Conservation (phyloP, 345 rosid genomes). For the Chamaenerion angustifolium region DNA sequence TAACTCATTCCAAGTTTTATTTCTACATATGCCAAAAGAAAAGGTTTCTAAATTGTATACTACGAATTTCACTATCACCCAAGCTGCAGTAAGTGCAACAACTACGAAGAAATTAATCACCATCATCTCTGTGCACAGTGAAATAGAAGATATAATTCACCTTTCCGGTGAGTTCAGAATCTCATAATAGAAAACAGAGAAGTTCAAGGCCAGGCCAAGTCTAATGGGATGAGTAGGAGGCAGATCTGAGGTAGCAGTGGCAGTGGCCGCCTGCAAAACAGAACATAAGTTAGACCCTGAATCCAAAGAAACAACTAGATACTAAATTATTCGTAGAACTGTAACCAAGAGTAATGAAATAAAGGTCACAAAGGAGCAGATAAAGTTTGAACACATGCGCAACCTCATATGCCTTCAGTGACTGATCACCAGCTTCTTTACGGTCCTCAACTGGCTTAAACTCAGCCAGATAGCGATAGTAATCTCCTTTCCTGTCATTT, state of each 20-base stretch:
- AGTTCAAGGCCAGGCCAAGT: conserved; percentile 30
- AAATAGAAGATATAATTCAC: no score
- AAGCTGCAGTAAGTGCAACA: no score
- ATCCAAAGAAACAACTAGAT: not conserved
- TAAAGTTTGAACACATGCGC: not conserved
- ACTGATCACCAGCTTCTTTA: conserved; percentile 1
- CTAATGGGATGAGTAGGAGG: conserved; percentile 26
- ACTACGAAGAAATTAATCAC: no score
- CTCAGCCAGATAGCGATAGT: conserved; percentile 9
- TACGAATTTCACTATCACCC: no score
- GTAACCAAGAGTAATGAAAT: not conserved
- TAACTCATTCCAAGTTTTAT: no score
- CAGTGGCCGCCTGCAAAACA: not conserved
- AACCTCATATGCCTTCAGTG: conserved; percentile 7
- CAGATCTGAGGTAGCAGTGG: conserved; percentile 14
- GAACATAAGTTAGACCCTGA: not conserved
- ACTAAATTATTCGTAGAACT: not conserved
- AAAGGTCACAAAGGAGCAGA: no score
- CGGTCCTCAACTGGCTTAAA: conserved; percentile 3
- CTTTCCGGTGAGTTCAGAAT: conserved; percentile 13
- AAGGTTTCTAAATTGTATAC: no score
- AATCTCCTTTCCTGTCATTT: conserved; percentile 8
- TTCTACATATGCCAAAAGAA: no score
- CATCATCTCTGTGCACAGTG: no score
- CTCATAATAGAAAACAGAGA: conserved; percentile 26